phyloP scores from a whole-genome alignment of 1,139 yeast genomes.

The Oligophagozyma castellii region DNA sequence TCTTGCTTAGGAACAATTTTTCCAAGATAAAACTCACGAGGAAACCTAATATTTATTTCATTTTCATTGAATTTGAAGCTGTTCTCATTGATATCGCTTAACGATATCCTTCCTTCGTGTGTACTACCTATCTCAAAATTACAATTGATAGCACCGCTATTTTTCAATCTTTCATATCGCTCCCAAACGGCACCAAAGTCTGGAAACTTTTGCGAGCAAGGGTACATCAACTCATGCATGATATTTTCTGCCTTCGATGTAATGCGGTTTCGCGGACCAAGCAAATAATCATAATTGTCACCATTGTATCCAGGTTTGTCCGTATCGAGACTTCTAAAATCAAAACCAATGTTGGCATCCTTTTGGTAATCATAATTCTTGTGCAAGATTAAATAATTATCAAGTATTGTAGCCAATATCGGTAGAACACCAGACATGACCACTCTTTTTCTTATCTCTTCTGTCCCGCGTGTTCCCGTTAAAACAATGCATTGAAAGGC shows the following conservation, averaged over 20 bases:
- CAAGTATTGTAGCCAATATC: conserved; percentile 79
- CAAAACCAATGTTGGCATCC: conserved; percentile 16
- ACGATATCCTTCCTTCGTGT: conserved; percentile 1
- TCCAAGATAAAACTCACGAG: conserved; percentile 61
- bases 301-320: conserved; percentile 8
- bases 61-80: conserved; percentile 1
- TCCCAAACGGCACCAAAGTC: conserved; percentile 16
- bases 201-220: conserved; percentile 5
- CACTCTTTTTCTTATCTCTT: conserved; percentile 66
- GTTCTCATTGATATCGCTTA: conserved; percentile 3
- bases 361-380: conserved; percentile 25
- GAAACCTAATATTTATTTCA: conserved; percentile 19
- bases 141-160: conserved; percentile 1
- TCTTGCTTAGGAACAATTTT: conserved; percentile 78
- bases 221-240: neutral
- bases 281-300: conserved; percentile 12
- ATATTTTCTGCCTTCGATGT: conserved; percentile 5
- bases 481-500: conserved; percentile 86
- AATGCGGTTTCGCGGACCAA: too few species aligned
- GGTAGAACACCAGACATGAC: conserved; percentile 90
- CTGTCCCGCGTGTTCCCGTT: conserved; percentile 88
- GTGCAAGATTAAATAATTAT: conserved; percentile 46
- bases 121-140: neutral
- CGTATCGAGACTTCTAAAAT: conserved; percentile 9
- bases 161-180: conserved; percentile 1